Evolutionary conservation across 2,329 filamentous ascomycete genomes (phyloP).

Genomic region (Venturiaceae sp.): DNA sequence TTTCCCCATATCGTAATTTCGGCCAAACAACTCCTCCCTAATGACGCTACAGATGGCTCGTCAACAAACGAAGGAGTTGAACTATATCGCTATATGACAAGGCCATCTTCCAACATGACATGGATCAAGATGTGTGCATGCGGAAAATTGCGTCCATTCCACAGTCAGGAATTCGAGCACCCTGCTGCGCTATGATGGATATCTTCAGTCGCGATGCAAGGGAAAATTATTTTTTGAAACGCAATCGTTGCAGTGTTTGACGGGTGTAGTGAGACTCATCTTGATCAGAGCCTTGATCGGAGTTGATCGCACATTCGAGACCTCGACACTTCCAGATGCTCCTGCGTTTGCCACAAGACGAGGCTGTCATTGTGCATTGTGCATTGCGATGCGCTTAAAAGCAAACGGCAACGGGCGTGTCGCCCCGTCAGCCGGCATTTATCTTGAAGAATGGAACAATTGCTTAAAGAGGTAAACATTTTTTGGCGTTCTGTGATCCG

Average conservation of each 20-base stretch:
- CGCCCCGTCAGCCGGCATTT: background rate
- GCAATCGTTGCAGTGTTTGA: background rate
- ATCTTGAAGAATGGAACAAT: slow-evolving; percentile 2
- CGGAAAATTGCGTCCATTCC: too few relatives aligned
- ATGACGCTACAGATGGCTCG: background rate
- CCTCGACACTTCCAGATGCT: background rate
- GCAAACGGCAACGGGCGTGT: background rate
- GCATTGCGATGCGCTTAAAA: background rate
- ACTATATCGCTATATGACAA: too few relatives aligned
- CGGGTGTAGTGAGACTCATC: background rate
- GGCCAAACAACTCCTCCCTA: background rate
- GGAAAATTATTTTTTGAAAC: background rate
- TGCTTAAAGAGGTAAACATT: background rate
- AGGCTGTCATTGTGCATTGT: background rate
- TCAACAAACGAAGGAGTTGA: too few relatives aligned
- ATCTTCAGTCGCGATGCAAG: background rate
- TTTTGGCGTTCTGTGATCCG: background rate
- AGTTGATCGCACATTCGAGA: too few relatives aligned
- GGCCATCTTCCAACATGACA: background rate
- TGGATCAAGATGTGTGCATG: background rate
- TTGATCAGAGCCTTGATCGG: too few relatives aligned
- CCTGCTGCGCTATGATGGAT: too few relatives aligned
- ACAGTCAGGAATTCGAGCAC: too few relatives aligned
- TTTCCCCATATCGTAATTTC: background rate
- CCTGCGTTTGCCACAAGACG: background rate